These are phyloP conservation scores for Aspergillus funiculosus DNA, from an alignment of 495 filamentous ascomycete species.

Conservation along the genomic window DNA sequence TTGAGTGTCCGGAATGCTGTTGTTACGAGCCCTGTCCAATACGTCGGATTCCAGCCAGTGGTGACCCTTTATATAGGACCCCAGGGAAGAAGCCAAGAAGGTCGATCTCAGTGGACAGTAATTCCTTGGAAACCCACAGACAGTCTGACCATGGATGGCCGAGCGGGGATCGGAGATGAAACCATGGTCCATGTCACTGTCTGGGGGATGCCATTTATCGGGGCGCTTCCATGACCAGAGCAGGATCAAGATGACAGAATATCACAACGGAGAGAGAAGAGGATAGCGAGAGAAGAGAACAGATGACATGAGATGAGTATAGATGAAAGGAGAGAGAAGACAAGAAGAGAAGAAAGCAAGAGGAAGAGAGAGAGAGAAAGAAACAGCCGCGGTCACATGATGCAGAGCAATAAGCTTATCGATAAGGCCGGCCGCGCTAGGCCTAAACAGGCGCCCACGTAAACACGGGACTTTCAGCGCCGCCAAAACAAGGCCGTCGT, in stretches of 20 bases:
- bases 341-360: not conserved
- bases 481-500: conserved; percentile 22
- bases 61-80: too few species aligned
- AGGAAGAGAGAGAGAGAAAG: conserved; percentile 1
- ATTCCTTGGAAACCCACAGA: conserved; percentile 6
- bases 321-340: conserved; percentile 1
- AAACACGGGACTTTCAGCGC: conserved; percentile 28
- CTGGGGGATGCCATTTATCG: not conserved
- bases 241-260: not conserved
- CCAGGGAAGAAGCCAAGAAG: too few species aligned
- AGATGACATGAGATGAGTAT: too few species aligned
- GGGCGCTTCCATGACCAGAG: too few species aligned
- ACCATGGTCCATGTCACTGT: conserved; percentile 15
- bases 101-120: not conserved
- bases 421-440: conserved; percentile 36
- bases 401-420: conserved; percentile 45
- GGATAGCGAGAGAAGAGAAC: not conserved
- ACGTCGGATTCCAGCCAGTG: too few species aligned
- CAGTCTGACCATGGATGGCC: conserved; percentile 13
- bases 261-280: not conserved
- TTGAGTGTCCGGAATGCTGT: too few species aligned
- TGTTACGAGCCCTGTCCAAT: too few species aligned
- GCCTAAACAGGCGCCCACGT: conserved; percentile 34
- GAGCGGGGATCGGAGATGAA: conserved; percentile 18
- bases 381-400: too few species aligned